These are phyloP conservation scores for Fusarium subtropicale DNA, from an alignment of 2,329 filamentous ascomycete species.

Conservation along the genomic window DNA sequence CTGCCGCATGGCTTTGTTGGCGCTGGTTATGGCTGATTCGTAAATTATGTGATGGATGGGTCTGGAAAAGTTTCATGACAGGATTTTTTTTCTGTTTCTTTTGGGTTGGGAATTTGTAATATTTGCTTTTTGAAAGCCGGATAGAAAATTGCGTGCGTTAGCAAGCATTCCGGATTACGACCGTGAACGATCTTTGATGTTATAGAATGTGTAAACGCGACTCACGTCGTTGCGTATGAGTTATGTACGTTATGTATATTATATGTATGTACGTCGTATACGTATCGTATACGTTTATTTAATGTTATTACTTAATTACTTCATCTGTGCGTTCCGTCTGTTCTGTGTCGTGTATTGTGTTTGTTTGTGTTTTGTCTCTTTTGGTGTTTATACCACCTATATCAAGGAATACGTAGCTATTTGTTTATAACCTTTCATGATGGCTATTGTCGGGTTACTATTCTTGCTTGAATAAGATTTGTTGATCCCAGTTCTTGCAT, in stretches of 20 bases:
- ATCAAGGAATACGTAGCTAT: no score
- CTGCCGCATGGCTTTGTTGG: constrained; percentile 96
- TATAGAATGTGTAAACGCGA: constrained; percentile 46
- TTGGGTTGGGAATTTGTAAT: constrained; percentile 30
- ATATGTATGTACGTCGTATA: constrained; percentile 39
- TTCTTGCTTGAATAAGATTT: not conserved
- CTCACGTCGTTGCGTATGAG: constrained; percentile 45
- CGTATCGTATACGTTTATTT: constrained; percentile 35
- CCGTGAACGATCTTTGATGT: constrained; percentile 47
- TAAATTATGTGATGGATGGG: constrained; percentile 35
- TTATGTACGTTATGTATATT: constrained; percentile 42
- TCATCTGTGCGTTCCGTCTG: constrained; percentile 24
- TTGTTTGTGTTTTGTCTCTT: constrained; percentile 11
- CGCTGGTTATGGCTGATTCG: constrained; percentile 78
- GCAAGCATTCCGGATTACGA: constrained; percentile 46
- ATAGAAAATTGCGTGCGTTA: constrained; percentile 47
- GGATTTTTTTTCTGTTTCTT: constrained; percentile 18
- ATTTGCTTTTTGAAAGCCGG: constrained; percentile 43
- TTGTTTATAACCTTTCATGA: not conserved
- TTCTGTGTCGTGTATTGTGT: constrained; percentile 18
- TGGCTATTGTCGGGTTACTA: not conserved
- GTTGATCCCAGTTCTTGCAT: not conserved
- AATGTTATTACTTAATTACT: constrained; percentile 40
- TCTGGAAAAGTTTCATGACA: constrained; percentile 39
- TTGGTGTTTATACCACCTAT: not conserved